Evolutionary conservation across 495 filamentous ascomycete genomes (phyloP).

Genomic region (Penicilliopsis zonata): DNA sequence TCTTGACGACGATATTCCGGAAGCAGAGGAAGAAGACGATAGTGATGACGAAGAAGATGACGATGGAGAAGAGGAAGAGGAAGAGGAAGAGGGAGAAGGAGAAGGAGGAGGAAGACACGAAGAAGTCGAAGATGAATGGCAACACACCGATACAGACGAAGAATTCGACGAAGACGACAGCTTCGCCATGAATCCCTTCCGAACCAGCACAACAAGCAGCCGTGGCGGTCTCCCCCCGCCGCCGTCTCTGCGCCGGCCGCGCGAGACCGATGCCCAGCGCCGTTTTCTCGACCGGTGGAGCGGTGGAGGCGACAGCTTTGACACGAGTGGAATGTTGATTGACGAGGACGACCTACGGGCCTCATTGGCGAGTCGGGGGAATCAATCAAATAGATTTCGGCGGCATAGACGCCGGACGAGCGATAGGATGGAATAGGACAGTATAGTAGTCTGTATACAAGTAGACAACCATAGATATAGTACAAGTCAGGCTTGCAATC

Average conservation of each 20-base stretch:
- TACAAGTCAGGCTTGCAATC: no score
- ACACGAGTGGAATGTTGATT: conserved; percentile 27
- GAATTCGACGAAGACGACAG: conserved; percentile 39
- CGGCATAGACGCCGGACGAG: no score
- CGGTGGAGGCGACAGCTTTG: conserved; percentile 29
- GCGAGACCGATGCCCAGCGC: conserved; percentile 31
- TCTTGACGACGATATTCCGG: conserved; percentile 19
- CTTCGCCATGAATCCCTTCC: conserved; percentile 16
- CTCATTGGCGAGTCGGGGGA: conserved; percentile 29
- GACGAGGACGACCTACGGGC: conserved; percentile 32
- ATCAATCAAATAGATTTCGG: no score
- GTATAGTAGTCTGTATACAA: no score
- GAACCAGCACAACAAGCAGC: conserved; percentile 28
- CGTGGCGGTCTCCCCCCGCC: conserved; percentile 20
- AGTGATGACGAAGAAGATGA: no score
- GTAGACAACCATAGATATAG: no score
- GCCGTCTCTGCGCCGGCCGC: conserved; percentile 8
- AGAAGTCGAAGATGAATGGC: conserved; percentile 31
- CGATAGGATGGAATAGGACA: no score
- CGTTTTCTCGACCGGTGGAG: conserved; percentile 36
- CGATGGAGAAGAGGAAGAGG: conserved; percentile 16
- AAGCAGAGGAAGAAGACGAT: conserved; percentile 18
- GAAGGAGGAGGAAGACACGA: conserved; percentile 28
- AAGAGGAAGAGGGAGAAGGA: conserved; percentile 19
- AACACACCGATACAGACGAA: conserved; percentile 77